Conservation (phyloP, 805 yeast species). For the Candida sithepensis region DNA sequence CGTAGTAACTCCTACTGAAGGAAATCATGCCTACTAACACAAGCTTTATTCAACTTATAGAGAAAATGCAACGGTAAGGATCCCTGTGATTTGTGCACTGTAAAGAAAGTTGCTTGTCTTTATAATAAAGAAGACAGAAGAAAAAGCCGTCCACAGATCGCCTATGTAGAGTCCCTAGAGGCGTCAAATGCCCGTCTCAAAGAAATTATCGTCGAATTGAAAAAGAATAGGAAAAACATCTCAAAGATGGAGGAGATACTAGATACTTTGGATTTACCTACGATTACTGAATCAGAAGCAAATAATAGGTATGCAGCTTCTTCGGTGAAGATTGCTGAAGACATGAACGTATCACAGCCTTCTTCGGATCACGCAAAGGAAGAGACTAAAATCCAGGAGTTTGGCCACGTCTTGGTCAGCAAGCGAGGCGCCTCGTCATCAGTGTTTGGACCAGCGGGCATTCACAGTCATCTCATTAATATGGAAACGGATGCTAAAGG, state of each 20-base stretch:
- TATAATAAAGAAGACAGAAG: slow-evolving; percentile 8
- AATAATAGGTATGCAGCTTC: not conserved
- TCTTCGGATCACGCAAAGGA: slow-evolving; percentile 2
- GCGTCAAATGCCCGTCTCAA: slow-evolving; percentile 5
- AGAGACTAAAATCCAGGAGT: not conserved
- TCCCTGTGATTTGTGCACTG: not conserved
- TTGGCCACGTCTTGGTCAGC: not conserved
- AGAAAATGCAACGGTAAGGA: not conserved
- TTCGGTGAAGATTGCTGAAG: not conserved
- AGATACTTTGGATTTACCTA: not conserved
- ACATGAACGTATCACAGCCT: not conserved
- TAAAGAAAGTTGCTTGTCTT: not conserved
- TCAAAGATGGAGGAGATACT: not conserved
- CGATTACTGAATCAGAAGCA: not conserved
- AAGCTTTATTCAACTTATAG: not conserved
- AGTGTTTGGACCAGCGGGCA: slow-evolving; percentile 11
- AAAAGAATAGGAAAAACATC: not conserved
- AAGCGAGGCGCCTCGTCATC: slow-evolving; percentile 4
- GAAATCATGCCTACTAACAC: not conserved
- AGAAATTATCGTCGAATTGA: not conserved
- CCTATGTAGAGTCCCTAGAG: slow-evolving; percentile 9
- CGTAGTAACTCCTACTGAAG: no score
- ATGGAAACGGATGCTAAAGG: not conserved
- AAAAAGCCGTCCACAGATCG: slow-evolving; percentile 6
- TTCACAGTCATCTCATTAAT: slow-evolving; percentile 4